Conservation (phyloP, 202 grass and related monocot species). For the Saccharum hybrid region DNA sequence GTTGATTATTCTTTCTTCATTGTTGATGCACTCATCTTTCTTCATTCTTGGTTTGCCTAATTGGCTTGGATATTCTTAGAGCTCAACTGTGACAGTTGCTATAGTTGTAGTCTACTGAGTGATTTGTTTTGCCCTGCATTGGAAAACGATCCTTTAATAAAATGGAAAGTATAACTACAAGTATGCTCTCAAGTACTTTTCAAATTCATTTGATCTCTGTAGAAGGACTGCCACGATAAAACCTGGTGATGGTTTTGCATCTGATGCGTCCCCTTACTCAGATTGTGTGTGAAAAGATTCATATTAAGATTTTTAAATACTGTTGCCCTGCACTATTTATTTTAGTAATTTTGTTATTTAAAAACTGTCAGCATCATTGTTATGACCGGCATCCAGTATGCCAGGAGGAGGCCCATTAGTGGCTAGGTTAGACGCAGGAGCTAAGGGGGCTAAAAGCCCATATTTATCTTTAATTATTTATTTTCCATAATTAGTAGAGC, state of each 20-base stretch:
- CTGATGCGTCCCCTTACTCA: neutral
- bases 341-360: neutral
- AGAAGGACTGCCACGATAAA: neutral
- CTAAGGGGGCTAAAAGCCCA: no score
- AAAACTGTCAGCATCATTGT: neutral
- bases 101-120: neutral
- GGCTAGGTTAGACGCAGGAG: no score
- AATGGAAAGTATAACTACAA: neutral
- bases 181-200: neutral
- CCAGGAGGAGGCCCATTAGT: no score
- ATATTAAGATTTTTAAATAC: neutral
- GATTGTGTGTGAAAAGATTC: neutral
- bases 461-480: no score
- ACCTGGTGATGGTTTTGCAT: slow-evolving; percentile 10
- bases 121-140: neutral
- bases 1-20: slow-evolving; percentile 22
- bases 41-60: slow-evolving; percentile 1
- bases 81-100: neutral
- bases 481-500: no score
- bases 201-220: neutral
- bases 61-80: no score
- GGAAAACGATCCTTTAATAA: neutral
- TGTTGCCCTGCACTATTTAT: neutral
- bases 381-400: no score
- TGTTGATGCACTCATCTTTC: neutral